phyloP scores from a whole-genome alignment of 768 basidiomycete species.

The Collybiopsis luxurians region DNA sequence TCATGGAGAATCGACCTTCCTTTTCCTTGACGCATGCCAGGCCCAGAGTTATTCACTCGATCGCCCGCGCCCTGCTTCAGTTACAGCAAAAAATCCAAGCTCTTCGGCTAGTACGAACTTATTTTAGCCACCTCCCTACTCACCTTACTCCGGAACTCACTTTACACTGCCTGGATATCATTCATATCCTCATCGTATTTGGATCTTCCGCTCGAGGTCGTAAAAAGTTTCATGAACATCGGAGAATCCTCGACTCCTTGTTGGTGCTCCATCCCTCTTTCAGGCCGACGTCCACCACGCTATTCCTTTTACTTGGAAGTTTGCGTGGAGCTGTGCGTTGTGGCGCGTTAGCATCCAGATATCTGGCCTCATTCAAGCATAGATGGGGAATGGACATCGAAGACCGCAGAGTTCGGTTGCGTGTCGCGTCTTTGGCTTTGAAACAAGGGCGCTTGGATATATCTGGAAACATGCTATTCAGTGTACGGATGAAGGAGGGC shows the following conservation, averaged over 20 bases:
- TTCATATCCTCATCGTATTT: slow-evolving; percentile 48
- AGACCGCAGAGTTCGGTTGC: slow-evolving; percentile 57
- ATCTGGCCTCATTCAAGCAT: slow-evolving; percentile 41
- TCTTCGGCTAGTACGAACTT: slow-evolving; percentile 41
- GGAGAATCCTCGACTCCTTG: slow-evolving; percentile 42
- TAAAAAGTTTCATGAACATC: slow-evolving; percentile 40
- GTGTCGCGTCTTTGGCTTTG: slow-evolving; percentile 55
- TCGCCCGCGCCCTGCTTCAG: slow-evolving; percentile 47
- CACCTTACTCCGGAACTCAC: slow-evolving; percentile 32
- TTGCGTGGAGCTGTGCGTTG: slow-evolving; percentile 47
- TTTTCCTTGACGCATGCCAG: slow-evolving; percentile 31
- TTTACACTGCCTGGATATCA: slow-evolving; percentile 44
- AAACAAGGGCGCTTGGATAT: slow-evolving; percentile 65
- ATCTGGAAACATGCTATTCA: slow-evolving; percentile 28
- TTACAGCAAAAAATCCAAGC: slow-evolving; percentile 37
- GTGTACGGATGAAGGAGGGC: neutral
- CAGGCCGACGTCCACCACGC: slow-evolving; percentile 55
- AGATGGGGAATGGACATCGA: slow-evolving; percentile 57
- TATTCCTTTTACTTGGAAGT: slow-evolving; percentile 55
- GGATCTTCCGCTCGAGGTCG: slow-evolving; percentile 33
- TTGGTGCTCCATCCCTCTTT: slow-evolving; percentile 46
- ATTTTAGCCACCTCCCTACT: slow-evolving; percentile 47
- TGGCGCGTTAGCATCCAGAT: slow-evolving; percentile 49
- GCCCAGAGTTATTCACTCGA: slow-evolving; percentile 40
- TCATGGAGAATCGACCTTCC: slow-evolving; percentile 41